Percentiles rank a stretch among this genome's conserved stretches.
phyloP scores from a whole-genome alignment of 2,329 filamentous ascomycete genomes.

The Teratosphaeria gauchensis region DNA sequence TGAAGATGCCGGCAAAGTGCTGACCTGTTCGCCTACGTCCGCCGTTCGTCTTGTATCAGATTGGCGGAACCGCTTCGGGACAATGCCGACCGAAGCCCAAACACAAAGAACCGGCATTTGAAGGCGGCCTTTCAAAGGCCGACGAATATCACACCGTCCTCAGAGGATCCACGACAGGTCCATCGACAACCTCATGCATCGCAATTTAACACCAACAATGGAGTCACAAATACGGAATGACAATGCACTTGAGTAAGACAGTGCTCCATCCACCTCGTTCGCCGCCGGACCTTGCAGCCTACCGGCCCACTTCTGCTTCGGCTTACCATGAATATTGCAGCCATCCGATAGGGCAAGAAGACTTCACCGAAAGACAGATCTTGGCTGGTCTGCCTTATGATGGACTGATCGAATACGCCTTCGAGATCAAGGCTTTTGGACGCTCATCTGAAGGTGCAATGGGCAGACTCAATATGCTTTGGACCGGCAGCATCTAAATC shows the following conservation, averaged over 20 bases:
- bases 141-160: not conserved
- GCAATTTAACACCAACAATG: not conserved
- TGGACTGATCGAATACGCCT: too few species aligned
- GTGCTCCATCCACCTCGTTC: not conserved
- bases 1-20: not conserved
- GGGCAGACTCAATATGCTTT: not conserved
- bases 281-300: not conserved
- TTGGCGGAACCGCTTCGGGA: not conserved
- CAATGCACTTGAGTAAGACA: not conserved
- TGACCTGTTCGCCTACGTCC: not conserved
- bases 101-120: not conserved
- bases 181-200: not conserved
- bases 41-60: not conserved
- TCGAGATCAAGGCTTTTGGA: not conserved
- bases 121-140: not conserved
- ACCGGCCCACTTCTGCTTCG: not conserved
- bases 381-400: not conserved
- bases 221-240: not conserved
- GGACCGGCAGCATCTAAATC: not conserved
- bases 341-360: not conserved
- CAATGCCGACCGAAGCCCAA: not conserved
- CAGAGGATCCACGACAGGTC: not conserved
- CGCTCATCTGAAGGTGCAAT: not conserved
- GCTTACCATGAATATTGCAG: not conserved
- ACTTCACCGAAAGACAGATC: not conserved